These are phyloP conservation scores for Neurospora sp. DNA, from an alignment of 495 filamentous ascomycete species.

Conservation along the genomic window DNA sequence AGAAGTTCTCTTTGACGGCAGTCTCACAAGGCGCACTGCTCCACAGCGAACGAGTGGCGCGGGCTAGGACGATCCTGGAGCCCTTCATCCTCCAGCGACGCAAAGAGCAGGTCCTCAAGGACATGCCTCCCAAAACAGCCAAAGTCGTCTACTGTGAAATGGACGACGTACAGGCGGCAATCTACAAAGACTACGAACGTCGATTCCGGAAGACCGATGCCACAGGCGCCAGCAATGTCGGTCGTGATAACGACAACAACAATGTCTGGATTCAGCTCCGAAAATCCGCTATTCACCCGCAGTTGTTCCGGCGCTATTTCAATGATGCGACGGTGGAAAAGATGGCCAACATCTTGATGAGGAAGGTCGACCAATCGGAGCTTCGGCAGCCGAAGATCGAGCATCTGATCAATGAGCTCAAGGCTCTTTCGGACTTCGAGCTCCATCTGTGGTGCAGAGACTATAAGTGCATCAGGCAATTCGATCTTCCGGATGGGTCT, in stretches of 20 bases:
- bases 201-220: conserved; percentile 35
- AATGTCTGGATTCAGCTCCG: conserved; percentile 88
- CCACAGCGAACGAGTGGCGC: conserved; percentile 71
- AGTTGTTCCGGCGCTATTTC: conserved; percentile 75
- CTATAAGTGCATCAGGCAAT: conserved; percentile 60
- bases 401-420: conserved; percentile 62
- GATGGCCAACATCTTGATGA: conserved; percentile 67
- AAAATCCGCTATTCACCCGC: conserved; percentile 85
- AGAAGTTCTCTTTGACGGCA: conserved; percentile 76
- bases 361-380: conserved; percentile 32
- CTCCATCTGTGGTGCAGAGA: conserved; percentile 69
- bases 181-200: conserved; percentile 50
- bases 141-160: conserved; percentile 72
- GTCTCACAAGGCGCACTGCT: conserved; percentile 64
- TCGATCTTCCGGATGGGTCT: conserved; percentile 58
- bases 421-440: conserved; percentile 67
- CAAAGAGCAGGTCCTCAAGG: conserved; percentile 86
- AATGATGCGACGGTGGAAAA: conserved; percentile 59
- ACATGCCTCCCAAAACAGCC: conserved; percentile 72
- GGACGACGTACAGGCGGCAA: conserved; percentile 53
- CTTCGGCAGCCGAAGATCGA: conserved; percentile 45
- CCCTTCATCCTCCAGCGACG: conserved; percentile 89
- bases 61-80: conserved; percentile 85
- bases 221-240: conserved; percentile 18
- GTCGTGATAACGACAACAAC: conserved; percentile 35